Base-by-base conservation (phyloP, 1,139 yeast genomes). In the Candida gigantensis region DNA sequence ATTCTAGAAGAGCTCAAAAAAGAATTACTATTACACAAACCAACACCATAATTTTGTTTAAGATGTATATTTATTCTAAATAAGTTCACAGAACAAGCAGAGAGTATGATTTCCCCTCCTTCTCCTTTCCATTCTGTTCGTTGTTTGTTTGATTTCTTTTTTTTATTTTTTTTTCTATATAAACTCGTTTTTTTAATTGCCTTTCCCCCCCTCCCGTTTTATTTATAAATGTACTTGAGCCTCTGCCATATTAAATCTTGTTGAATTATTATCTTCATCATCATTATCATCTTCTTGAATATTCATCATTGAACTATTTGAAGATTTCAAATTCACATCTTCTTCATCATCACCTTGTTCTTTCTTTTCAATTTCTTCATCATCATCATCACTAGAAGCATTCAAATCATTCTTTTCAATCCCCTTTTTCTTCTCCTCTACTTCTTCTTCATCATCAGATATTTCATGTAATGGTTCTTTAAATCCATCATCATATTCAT, bases 401-500 rank as follows among this genome's bases (percentile, higher is more conserved):
- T 40, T 43, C 25, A 49, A 52, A 12, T 50, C 41, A 30, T 57
- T 60, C 23, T 57, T 59, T 25, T 20, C 28, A 21, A 47, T 52
- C 49, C 54, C 17, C 3, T 16, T 2, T 9, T 28, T 24, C 9
- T 18, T 25, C 6, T 29, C 62, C 23, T 57, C 62, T 36, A 65
- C 66, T 36, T 55, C 62, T 27, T 64, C 68, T 20, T 60, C 61
- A 30, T 72, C 77, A 41, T 46, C 58, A 11, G 55, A 47, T 25
- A 61, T 48, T 10, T 52, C 54, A 16, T 50, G 52, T 48, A 61
- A 59, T 28, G 40, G 57, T 48, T 57, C 73, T 37, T 43, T 60
- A 42, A 45, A 71, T 1, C 71, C 72, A 45, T 66, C 71, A 35
- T 67, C 57, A 42, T 43, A 18, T 25, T 90, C 97, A 55, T 89